These are phyloP conservation scores for Plasmodium fragile DNA, from an alignment of 169 alveolate genomes.

Conservation along the genomic window DNA sequence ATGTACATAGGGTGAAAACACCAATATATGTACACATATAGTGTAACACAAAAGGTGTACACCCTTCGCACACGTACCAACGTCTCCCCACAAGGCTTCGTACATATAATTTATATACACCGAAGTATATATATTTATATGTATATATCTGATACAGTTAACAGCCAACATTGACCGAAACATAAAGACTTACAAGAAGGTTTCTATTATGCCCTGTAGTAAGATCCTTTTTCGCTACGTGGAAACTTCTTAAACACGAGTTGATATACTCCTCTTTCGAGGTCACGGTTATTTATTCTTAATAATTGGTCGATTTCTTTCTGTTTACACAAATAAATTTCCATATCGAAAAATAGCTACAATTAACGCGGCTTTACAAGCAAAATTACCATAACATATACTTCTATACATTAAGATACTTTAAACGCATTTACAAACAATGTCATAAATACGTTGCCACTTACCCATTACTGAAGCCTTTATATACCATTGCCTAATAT, in stretches of 20 bases:
- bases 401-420: not conserved
- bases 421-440: not conserved
- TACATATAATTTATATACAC: not conserved
- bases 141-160: not conserved
- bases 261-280: not conserved
- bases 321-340: not conserved
- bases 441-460: not conserved
- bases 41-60: too few species aligned
- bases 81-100: not conserved
- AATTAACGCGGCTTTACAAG: not conserved
- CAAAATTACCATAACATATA: not conserved
- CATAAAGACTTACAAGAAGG: slow-evolving; percentile 2
- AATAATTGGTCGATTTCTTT: not conserved
- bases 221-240: not conserved
- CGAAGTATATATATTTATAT: not conserved
- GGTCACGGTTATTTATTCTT: not conserved
- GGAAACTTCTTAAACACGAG: not conserved
- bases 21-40: not conserved
- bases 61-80: not conserved
- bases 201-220: slow-evolving; percentile 1
- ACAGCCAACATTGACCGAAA: slow-evolving; percentile 12
- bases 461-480: not conserved
- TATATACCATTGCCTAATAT: not conserved
- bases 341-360: not conserved
- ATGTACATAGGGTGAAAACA: not conserved